Evolutionary conservation across 2,329 filamentous ascomycete species (phyloP).

Genomic region (Monosporascus ibericus): DNA sequence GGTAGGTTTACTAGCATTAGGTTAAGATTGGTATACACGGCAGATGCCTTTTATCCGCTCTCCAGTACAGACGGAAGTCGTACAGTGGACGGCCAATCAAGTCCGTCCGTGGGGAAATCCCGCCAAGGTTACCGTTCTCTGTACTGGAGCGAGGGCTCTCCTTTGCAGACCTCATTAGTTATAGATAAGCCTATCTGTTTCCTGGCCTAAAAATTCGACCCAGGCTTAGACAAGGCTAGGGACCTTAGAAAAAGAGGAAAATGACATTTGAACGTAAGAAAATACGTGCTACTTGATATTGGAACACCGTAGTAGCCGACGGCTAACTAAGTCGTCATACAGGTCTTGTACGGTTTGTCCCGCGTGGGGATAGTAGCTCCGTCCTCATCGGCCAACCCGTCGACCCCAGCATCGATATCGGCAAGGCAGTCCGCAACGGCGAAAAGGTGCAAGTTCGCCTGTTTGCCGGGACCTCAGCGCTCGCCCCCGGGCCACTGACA

Average conservation of each 20-base stretch:
- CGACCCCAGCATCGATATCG: constrained; percentile 48
- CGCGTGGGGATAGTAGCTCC: constrained; percentile 40
- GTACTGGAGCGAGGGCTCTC: too few species aligned
- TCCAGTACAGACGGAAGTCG: too few species aligned
- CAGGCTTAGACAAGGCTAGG: too few species aligned
- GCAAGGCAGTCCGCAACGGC: constrained; percentile 48
- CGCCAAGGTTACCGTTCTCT: too few species aligned
- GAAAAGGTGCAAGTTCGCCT: constrained; percentile 50
- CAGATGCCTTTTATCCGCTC: too few species aligned
- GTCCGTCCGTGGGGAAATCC: too few species aligned
- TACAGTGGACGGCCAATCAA: too few species aligned
- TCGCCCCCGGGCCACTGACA: constrained; percentile 44
- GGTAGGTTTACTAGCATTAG: too few species aligned
- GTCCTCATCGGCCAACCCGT: constrained; percentile 47
- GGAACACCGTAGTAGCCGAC: background rate
- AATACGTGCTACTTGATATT: background rate
- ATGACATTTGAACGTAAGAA: constrained; percentile 9
- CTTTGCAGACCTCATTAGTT: too few species aligned
- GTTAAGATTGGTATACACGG: too few species aligned
- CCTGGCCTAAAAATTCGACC: too few species aligned
- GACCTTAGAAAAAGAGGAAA: background rate
- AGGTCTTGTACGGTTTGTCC: constrained; percentile 52
- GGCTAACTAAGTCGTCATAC: background rate
- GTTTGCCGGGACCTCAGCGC: constrained; percentile 52
- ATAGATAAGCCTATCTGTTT: too few species aligned